A percentile compares a stretch with the other conserved stretches of the same genome.
These are phyloP conservation scores for Dovyalis caffra DNA, from an alignment of 345 rosid genomes.

Conservation along the genomic window DNA sequence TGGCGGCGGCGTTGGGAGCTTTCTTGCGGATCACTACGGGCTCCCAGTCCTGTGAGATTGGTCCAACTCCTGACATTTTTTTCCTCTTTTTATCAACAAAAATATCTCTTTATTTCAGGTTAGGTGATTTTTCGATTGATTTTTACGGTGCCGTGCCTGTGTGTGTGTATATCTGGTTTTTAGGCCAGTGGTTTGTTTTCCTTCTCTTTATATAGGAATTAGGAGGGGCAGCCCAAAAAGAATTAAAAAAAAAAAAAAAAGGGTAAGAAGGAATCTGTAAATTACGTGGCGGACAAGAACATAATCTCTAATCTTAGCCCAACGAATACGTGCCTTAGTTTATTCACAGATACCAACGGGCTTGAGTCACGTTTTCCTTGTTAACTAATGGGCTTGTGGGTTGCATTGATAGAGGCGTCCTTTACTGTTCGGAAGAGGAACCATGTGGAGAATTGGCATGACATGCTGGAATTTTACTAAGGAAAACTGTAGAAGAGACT, in stretches of 20 bases:
- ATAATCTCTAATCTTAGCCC: neutral
- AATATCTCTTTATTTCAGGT: neutral
- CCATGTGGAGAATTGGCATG: no score
- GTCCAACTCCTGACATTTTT: conserved; percentile 25
- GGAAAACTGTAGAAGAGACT: no score
- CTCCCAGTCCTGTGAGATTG: conserved; percentile 36
- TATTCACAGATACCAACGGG: no score
- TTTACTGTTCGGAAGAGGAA: no score
- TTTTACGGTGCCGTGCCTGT: no score
- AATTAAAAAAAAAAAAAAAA: no score
- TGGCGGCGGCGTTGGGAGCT: conserved; percentile 35
- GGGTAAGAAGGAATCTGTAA: neutral
- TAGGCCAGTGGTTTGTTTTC: neutral
- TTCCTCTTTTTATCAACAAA: neutral
- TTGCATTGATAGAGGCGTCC: no score
- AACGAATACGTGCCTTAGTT: neutral
- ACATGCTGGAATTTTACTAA: no score
- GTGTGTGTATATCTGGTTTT: neutral
- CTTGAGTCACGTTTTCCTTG: no score
- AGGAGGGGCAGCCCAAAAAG: neutral
- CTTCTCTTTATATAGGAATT: neutral
- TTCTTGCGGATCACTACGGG: conserved; percentile 37
- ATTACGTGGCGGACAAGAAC: neutral
- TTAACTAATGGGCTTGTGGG: neutral
- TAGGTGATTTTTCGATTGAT: no score